These are phyloP conservation scores for Ceratocystis destructans DNA, from an alignment of 2,329 filamentous ascomycete species.

Conservation along the genomic window DNA sequence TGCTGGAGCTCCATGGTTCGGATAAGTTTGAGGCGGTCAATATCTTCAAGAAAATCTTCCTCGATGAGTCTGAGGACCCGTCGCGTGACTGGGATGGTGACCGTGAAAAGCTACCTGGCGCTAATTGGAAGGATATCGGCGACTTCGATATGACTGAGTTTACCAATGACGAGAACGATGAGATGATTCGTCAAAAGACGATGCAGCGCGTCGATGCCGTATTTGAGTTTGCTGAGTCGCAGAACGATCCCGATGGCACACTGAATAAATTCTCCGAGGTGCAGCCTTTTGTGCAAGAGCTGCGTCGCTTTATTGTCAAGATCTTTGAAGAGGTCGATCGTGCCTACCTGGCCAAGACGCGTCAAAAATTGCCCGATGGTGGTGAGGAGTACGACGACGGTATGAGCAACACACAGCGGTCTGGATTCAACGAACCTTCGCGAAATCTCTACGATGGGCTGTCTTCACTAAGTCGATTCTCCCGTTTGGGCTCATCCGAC, in stretches of 20 bases:
- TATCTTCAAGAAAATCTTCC: slow-evolving; percentile 26
- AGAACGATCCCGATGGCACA: slow-evolving; percentile 12
- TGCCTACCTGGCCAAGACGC: slow-evolving; percentile 18
- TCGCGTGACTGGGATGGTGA: slow-evolving; percentile 21
- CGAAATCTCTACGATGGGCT: slow-evolving; percentile 18
- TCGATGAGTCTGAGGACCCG: slow-evolving; percentile 22
- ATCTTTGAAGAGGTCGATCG: slow-evolving; percentile 19
- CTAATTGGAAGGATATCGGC: slow-evolving; percentile 17
- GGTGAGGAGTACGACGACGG: slow-evolving; percentile 12
- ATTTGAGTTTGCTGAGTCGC: slow-evolving; percentile 12
- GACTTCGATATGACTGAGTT: slow-evolving; percentile 17
- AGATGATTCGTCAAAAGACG: slow-evolving; percentile 10
- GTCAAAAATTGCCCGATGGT: slow-evolving; percentile 17
- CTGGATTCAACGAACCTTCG: slow-evolving; percentile 15
- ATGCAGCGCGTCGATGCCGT: slow-evolving; percentile 14
- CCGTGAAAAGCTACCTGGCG: slow-evolving; percentile 8
- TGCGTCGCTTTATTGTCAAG: slow-evolving; percentile 17
- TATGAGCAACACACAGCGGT: slow-evolving; percentile 3
- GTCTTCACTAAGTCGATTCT: slow-evolving; percentile 17
- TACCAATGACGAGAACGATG: slow-evolving; percentile 15
- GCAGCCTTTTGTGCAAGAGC: slow-evolving; percentile 16
- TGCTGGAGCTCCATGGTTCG: slow-evolving; percentile 22
- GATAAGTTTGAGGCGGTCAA: slow-evolving; percentile 20
- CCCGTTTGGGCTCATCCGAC: slow-evolving; percentile 14
- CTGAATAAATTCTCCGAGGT: slow-evolving; percentile 17